Conservation (phyloP, 257 asterid species). For the Solanum pennellii region DNA sequence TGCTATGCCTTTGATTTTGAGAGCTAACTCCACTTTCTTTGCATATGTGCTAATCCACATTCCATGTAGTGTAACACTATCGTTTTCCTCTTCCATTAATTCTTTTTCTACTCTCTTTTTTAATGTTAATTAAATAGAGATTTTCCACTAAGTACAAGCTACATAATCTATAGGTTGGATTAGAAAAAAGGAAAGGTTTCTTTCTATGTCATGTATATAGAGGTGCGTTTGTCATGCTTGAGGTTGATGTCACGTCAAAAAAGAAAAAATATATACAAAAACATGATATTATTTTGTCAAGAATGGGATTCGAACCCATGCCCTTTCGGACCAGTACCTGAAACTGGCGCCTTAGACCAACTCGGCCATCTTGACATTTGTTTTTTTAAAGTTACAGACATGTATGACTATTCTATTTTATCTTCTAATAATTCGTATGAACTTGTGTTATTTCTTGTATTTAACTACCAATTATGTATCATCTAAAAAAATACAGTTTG, state of each 20-base stretch:
- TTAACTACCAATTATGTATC: no score
- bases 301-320: background rate
- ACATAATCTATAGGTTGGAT: background rate
- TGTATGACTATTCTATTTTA: no score
- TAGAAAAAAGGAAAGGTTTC: background rate
- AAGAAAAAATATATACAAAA: background rate
- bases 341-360: background rate
- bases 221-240: background rate
- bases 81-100: conserved; percentile 24
- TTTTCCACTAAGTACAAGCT: background rate
- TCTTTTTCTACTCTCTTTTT: background rate
- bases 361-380: background rate
- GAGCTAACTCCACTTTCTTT: conserved; percentile 35
- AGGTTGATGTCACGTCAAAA: background rate
- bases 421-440: no score
- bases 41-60: conserved; percentile 29
- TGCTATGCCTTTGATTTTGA: conserved; percentile 34
- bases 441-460: no score
- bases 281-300: background rate
- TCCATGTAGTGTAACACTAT: conserved; percentile 18
- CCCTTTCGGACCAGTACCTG: background rate
- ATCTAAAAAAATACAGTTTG: no score
- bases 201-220: no score
- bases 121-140: background rate
- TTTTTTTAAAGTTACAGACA: no score